A percentile compares a stretch with the other conserved stretches of the same genome.
Conservation (phyloP, 2,329 filamentous ascomycete species). For the Drechslera avenae region DNA sequence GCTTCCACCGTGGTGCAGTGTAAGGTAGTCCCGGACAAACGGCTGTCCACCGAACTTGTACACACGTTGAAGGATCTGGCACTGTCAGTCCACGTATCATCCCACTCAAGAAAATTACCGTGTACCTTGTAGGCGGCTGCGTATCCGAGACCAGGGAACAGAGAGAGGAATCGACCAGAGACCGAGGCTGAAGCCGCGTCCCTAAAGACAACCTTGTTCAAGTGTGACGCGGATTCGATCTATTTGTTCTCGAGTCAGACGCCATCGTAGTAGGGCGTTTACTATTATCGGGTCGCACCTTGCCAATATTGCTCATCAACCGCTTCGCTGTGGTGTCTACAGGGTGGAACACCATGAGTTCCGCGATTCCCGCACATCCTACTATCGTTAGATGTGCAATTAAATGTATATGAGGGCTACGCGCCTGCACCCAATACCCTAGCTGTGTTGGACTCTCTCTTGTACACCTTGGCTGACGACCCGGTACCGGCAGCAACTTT, state of each 20-base stretch:
- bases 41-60: slow-evolving; percentile 99
- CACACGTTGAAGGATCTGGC: slow-evolving; percentile 82
- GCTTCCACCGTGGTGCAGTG: slow-evolving; percentile 74
- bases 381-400: slow-evolving; percentile 16
- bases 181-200: slow-evolving; percentile 76
- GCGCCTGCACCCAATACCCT: slow-evolving; percentile 92
- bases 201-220: slow-evolving; percentile 94
- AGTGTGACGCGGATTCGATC: slow-evolving; percentile 64
- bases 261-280: neutral
- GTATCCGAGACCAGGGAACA: slow-evolving; percentile 97
- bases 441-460: slow-evolving; percentile 89
- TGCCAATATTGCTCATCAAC: slow-evolving; percentile 96
- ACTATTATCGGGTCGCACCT: slow-evolving; percentile 52
- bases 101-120: slow-evolving; percentile 9
- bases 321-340: slow-evolving; percentile 99
- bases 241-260: slow-evolving; percentile 39
- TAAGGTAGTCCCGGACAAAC: slow-evolving; percentile 87
- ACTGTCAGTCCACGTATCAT: slow-evolving; percentile 16
- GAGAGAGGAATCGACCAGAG: slow-evolving; percentile 83
- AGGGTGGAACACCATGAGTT: slow-evolving; percentile 78
- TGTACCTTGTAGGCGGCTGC: slow-evolving; percentile 91
- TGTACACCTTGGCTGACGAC: slow-evolving; percentile 63
- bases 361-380: slow-evolving; percentile 93
- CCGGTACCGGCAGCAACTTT: slow-evolving; percentile 40
- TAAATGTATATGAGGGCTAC: neutral